A percentile compares a stretch with the other conserved stretches of the same genome.
Conservation (phyloP, 768 basidiomycete species). For the Hysterangium stoloniferum region DNA sequence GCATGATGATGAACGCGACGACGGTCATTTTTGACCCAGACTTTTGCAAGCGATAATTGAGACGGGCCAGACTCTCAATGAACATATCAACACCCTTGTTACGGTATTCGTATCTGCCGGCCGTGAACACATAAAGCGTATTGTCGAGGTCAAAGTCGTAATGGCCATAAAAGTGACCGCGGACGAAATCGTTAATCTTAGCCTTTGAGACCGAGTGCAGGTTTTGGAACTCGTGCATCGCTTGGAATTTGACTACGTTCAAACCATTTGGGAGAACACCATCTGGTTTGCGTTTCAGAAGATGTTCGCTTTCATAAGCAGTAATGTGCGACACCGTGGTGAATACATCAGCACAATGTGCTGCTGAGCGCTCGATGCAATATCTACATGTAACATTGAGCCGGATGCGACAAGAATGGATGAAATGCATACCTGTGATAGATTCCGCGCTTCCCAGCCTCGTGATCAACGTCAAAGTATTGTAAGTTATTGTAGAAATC, state of each 20-base stretch:
- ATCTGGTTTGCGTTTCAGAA: constrained; percentile 95
- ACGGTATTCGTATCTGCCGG: constrained; percentile 97
- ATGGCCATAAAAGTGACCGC: constrained; percentile 97
- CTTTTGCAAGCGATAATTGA: constrained; percentile 58
- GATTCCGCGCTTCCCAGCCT: constrained; percentile 97
- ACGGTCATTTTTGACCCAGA: constrained; percentile 71
- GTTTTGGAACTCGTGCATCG: constrained; percentile 99
- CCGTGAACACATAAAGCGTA: constrained; percentile 93
- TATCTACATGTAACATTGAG: constrained; percentile 35
- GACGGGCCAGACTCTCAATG: constrained; percentile 89
- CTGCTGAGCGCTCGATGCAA: constrained; percentile 91
- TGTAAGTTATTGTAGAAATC: constrained; percentile 99
- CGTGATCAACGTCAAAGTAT: constrained; percentile 99
- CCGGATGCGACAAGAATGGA: not conserved
- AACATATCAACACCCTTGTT: constrained; percentile 99
- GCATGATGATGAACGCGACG: constrained; percentile 99
- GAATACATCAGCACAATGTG: constrained; percentile 97
- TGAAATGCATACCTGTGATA: constrained; percentile 59
- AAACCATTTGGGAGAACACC: constrained; percentile 96
- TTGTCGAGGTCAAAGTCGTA: constrained; percentile 95
- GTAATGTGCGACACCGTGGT: constrained; percentile 98
- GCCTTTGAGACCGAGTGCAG: constrained; percentile 85
- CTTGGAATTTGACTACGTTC: constrained; percentile 98
- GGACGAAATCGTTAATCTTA: constrained; percentile 98
- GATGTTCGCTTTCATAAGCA: constrained; percentile 92